Evolutionary conservation across 805 yeast species (phyloP).

Genomic region (Candida railenensis): DNA sequence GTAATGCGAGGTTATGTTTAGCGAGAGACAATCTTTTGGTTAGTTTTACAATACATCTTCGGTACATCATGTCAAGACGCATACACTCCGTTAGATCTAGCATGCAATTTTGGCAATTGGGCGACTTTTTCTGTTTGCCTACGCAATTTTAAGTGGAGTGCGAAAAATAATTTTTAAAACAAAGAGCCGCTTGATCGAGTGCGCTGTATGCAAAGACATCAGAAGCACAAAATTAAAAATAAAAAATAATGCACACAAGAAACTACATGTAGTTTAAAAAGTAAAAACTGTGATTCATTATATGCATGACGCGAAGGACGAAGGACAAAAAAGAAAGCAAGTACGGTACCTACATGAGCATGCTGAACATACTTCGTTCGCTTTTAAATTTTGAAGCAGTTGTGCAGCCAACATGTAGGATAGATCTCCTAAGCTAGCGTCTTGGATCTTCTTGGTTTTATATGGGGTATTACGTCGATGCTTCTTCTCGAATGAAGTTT

Average conservation of each 20-base stretch:
- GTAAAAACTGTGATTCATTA: not conserved
- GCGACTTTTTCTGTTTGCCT: not conserved
- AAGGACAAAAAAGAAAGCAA: no score
- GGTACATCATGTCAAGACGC: constrained; percentile 3
- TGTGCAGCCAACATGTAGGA: not conserved
- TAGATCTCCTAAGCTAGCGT: no score
- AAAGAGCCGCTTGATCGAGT: not conserved
- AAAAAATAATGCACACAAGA: not conserved
- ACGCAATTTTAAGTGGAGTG: not conserved
- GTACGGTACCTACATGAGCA: not conserved
- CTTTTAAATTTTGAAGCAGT: no score
- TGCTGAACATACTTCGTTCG: not conserved
- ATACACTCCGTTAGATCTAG: constrained; percentile 4
- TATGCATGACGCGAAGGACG: not conserved
- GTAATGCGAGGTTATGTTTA: not conserved
- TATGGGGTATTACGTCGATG: no score
- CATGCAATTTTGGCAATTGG: not conserved
- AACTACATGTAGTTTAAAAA: not conserved
- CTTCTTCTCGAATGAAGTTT: no score
- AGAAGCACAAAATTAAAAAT: not conserved
- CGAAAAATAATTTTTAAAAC: not conserved
- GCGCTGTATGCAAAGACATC: not conserved
- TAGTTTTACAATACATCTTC: not conserved
- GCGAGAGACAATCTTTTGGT: constrained; percentile 1
- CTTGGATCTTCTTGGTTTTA: no score